These are phyloP conservation scores for Fusarium subglutinans DNA, from an alignment of 2,329 filamentous ascomycete species.

Conservation along the genomic window DNA sequence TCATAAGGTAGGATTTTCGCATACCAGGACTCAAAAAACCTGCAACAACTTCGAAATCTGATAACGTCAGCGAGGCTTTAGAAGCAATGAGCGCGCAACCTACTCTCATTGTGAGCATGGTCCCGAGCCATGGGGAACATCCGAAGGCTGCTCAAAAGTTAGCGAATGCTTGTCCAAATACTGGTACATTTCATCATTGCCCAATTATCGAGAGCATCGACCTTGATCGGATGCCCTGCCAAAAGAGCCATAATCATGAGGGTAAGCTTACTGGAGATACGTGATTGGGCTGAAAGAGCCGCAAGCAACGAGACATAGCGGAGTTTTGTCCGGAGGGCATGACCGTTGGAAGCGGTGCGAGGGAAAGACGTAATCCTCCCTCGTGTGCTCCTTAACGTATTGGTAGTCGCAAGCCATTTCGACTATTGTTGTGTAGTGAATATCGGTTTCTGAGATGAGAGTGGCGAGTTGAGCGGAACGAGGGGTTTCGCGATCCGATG, in stretches of 20 bases:
- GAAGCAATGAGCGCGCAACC: conserved; percentile 5
- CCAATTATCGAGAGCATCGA: not conserved
- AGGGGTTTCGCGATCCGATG: conserved; percentile 28
- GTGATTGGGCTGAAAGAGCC: conserved; percentile 60
- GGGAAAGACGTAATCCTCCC: conserved; percentile 66
- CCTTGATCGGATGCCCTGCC: not conserved
- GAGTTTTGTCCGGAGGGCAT: conserved; percentile 66
- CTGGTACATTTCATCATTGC: not conserved
- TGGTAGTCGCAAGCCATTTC: conserved; percentile 46
- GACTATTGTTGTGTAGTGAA: conserved; percentile 1
- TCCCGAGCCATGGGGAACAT: conserved; percentile 88
- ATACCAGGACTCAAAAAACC: conserved; percentile 62
- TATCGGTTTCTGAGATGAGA: not conserved
- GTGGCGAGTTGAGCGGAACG: conserved; percentile 19
- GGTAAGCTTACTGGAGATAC: conserved; percentile 22
- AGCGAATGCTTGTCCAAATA: not conserved
- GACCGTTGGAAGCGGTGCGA: conserved; percentile 65
- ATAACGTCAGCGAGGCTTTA: conserved; percentile 3
- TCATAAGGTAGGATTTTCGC: conserved; percentile 7
- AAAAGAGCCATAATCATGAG: not conserved
- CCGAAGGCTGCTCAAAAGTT: conserved; percentile 8
- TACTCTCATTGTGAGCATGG: conserved; percentile 67
- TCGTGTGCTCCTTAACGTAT: conserved; percentile 48
- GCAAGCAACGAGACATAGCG: conserved; percentile 73
- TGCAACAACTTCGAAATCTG: conserved; percentile 80